Evolutionary conservation across 441 rosid species (phyloP), one percentile per base, ranked within the genome.

Genomic region (Aleurites moluccanus): DNA sequence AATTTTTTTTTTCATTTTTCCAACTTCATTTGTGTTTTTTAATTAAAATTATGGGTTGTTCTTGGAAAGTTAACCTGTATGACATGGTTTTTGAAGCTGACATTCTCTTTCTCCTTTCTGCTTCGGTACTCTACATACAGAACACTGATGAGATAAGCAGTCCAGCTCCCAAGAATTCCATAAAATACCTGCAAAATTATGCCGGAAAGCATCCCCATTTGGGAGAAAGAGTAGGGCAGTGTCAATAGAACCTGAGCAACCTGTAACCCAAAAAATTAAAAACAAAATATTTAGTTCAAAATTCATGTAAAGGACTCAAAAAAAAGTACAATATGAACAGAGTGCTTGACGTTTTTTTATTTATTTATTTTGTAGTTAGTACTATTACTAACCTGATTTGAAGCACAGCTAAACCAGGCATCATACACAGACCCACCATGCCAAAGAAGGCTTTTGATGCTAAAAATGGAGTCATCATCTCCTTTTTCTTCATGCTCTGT

Each of bases 401-500:
- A 94, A 55, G 99, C 94, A 65, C 97, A 95, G 68, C 99, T 95
- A 86, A 95, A 95, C 99, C 99, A 95, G 73, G 99, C 99, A 75
- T 95, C 99, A 93, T 92, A 95, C 20, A 80, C 96, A 45, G 99
- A 95, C 42, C 99, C 99, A 57, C 99, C 99, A 65, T 95, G 99
- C 99, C 99, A 95, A 55, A 95, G 86, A 69, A 90, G 2, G 85
- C 73, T 91, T 76, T 90, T 95, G 75, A 92, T 75, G 65, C 79
- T 78, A 38, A 92, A 87, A 73, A 81, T 57, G 21, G 93, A 82
- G 8, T 84, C 80, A 14, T 83, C 76, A 47, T 74, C 83, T 16
- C 77, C 83, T 10, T 75, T 77, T 0, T 66, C 77, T 65, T 73
- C 83, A 49, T 79, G 76, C 16, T 28, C 80, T 6, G 76, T 77